These are phyloP conservation scores for Stemphylium lycopersici DNA, from an alignment of 2,329 filamentous ascomycete species.

Conservation along the genomic window DNA sequence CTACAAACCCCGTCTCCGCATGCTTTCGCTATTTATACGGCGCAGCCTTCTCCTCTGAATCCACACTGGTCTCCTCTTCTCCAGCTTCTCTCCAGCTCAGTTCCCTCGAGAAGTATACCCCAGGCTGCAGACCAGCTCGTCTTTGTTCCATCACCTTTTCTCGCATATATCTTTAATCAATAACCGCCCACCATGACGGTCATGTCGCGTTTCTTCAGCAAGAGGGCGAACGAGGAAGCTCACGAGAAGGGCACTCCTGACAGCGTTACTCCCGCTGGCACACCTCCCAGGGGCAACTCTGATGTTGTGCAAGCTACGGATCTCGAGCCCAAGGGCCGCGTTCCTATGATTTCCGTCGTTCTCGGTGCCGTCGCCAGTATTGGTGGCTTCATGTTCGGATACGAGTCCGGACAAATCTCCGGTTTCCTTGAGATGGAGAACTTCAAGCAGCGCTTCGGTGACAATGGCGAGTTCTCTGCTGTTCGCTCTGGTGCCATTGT, in stretches of 20 bases:
- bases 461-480: slow-evolving; percentile 41
- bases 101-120: slow-evolving; percentile 11
- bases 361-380: slow-evolving; percentile 43
- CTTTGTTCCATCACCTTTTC: slow-evolving; percentile 4
- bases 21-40: slow-evolving; percentile 26
- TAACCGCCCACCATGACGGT: slow-evolving; percentile 5
- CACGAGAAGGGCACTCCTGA: slow-evolving; percentile 35
- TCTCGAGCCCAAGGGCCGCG: slow-evolving; percentile 28
- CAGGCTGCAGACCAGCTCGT: slow-evolving; percentile 7
- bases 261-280: slow-evolving; percentile 30
- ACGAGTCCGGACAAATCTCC: slow-evolving; percentile 23
- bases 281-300: slow-evolving; percentile 34
- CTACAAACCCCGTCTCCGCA: slow-evolving; percentile 23
- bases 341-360: slow-evolving; percentile 36
- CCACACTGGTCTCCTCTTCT: slow-evolving; percentile 25
- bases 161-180: slow-evolving; percentile 3
- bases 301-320: slow-evolving; percentile 10
- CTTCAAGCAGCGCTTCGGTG: slow-evolving; percentile 41
- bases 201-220: slow-evolving; percentile 34
- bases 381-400: slow-evolving; percentile 46
- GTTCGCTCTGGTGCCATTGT: slow-evolving; percentile 46
- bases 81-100: slow-evolving; percentile 23
- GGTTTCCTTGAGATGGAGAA: slow-evolving; percentile 46
- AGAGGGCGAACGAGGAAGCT: slow-evolving; percentile 19
- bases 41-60: slow-evolving; percentile 23